phyloP scores from a whole-genome alignment of 2,329 filamentous ascomycete species.

The Ceratocystis diversiconidia region DNA sequence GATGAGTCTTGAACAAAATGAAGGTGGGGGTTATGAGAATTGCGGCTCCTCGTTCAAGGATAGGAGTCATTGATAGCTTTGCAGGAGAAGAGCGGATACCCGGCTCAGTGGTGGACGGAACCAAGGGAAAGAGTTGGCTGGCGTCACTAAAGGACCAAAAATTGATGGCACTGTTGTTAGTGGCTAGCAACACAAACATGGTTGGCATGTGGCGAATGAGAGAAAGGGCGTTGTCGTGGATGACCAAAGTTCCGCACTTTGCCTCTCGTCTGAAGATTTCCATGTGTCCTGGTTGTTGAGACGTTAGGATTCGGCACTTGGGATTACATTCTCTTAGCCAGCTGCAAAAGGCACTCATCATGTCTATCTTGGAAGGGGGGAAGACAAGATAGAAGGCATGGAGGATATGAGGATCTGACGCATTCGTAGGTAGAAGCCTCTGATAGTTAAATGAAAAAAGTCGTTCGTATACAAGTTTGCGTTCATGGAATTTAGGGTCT shows the following conservation, averaged over 20 bases:
- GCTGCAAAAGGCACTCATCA: conserved; percentile 28
- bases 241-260: conserved; percentile 27
- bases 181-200: conserved; percentile 26
- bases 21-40: conserved; percentile 32
- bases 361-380: conserved; percentile 27
- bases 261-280: conserved; percentile 27
- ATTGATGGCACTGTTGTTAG: conserved; percentile 21
- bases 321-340: conserved; percentile 33
- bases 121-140: conserved; percentile 19
- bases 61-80: conserved; percentile 22
- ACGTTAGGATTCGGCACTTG: conserved; percentile 31
- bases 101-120: conserved; percentile 16
- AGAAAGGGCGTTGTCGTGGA: conserved; percentile 32
- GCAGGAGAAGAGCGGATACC: conserved; percentile 5
- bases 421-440: conserved; percentile 21
- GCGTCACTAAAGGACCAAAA: conserved; percentile 32
- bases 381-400: conserved; percentile 37
- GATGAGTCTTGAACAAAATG: conserved; percentile 27
- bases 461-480: conserved; percentile 23
- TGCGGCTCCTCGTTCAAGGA: conserved; percentile 25
- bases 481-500: background rate
- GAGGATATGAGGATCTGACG: conserved; percentile 17
- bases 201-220: conserved; percentile 29
- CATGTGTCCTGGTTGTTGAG: conserved; percentile 34
- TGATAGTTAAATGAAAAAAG: conserved; percentile 26